phyloP scores from a whole-genome alignment of 2,329 filamentous ascomycete species.

The Ramularia endophylla region DNA sequence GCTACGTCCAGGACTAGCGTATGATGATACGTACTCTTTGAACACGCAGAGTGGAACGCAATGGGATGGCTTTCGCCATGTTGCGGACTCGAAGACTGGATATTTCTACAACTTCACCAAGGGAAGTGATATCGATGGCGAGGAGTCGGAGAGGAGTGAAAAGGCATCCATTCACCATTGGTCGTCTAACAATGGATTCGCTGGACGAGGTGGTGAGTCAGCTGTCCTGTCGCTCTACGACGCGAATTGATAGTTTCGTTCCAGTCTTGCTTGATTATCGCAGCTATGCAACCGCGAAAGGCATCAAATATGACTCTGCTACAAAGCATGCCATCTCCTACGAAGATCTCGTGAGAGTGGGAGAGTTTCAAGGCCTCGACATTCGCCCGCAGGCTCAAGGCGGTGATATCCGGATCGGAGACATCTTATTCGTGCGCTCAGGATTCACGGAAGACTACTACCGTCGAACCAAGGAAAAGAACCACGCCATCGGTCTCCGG shows the following conservation, averaged over 20 bases:
- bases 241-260: background rate
- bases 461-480: slow-evolving; percentile 27
- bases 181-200: slow-evolving; percentile 41
- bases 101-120: slow-evolving; percentile 40
- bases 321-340: slow-evolving; percentile 39
- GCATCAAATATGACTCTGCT: slow-evolving; percentile 38
- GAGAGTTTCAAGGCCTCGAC: slow-evolving; percentile 54
- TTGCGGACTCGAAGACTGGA: slow-evolving; percentile 34
- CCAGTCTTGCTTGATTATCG: slow-evolving; percentile 39
- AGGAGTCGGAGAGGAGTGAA: slow-evolving; percentile 34
- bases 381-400: slow-evolving; percentile 52
- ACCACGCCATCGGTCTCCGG: slow-evolving; percentile 35
- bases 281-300: slow-evolving; percentile 37
- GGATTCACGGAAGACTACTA: slow-evolving; percentile 57
- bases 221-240: too few relatives aligned
- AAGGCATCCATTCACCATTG: slow-evolving; percentile 43
- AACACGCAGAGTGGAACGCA: slow-evolving; percentile 43
- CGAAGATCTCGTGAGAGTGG: slow-evolving; percentile 51
- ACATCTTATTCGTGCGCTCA: slow-evolving; percentile 60
- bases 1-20: slow-evolving; percentile 30
- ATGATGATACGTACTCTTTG: slow-evolving; percentile 39
- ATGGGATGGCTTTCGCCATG: slow-evolving; percentile 43
- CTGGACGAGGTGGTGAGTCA: slow-evolving; percentile 32
- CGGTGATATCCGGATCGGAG: slow-evolving; percentile 53
- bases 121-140: slow-evolving; percentile 36